Evolutionary conservation across 176 grass and related monocot species (phyloP).

Genomic region (Pontederia crassipes): DNA sequence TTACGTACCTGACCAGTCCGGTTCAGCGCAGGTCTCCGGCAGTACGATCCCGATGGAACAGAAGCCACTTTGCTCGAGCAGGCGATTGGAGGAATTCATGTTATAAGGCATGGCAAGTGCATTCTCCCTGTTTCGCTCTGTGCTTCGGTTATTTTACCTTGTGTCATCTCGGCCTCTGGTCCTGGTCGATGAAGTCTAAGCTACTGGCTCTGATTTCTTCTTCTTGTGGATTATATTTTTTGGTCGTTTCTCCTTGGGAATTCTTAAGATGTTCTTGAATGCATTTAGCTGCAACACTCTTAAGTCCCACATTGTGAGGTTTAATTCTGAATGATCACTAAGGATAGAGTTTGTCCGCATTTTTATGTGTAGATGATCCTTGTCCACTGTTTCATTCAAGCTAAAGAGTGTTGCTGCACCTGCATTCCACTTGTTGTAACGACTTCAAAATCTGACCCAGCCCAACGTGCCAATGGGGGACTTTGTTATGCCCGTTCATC

Average conservation of each 20-base stretch:
- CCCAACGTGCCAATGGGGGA: too few species aligned
- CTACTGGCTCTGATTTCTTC: too few species aligned
- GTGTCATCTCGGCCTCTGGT: too few species aligned
- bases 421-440: too few species aligned
- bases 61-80: constrained; percentile 61
- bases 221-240: too few species aligned
- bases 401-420: background rate
- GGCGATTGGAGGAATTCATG: constrained; percentile 60
- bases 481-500: too few species aligned
- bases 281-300: constrained; percentile 27
- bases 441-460: too few species aligned
- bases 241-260: too few species aligned
- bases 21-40: constrained; percentile 40
- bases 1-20: constrained; percentile 16
- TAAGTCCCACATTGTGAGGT: background rate
- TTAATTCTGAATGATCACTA: background rate
- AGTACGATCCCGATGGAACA: constrained; percentile 75
- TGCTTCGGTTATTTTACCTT: background rate
- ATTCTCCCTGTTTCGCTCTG: background rate
- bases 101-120: constrained; percentile 72
- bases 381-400: background rate
- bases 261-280: too few species aligned
- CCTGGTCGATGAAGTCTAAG: too few species aligned
- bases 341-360: background rate
- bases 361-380: too few species aligned